Conservation (phyloP, 179 eudicot genomes). For the Spinacia oleracea region DNA sequence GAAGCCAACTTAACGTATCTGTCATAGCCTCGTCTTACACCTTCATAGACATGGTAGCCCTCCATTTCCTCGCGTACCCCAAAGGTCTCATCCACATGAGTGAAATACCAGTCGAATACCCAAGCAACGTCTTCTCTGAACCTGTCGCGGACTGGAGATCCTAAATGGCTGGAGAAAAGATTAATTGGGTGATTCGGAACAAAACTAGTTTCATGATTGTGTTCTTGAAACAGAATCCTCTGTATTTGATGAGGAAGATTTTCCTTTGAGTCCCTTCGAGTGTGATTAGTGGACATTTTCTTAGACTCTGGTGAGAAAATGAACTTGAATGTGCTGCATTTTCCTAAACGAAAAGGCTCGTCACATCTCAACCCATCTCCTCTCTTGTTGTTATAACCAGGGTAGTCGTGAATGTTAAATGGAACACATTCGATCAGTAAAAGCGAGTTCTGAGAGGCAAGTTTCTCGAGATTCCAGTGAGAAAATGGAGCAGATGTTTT, state of each 20-base stretch:
- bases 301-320: slow-evolving; percentile 11
- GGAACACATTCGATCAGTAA: slow-evolving; percentile 28
- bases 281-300: slow-evolving; percentile 2
- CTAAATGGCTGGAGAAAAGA: neutral
- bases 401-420: slow-evolving; percentile 51
- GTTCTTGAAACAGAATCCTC: neutral
- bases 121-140: slow-evolving; percentile 28
- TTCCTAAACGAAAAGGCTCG: slow-evolving; percentile 52
- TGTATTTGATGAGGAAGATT: neutral
- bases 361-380: slow-evolving; percentile 49
- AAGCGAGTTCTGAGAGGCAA: slow-evolving; percentile 42
- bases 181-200: neutral
- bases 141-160: neutral
- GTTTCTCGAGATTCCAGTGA: slow-evolving; percentile 52
- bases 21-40: slow-evolving; percentile 27
- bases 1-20: slow-evolving; percentile 30
- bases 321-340: slow-evolving; percentile 55
- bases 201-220: neutral
- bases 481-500: slow-evolving; percentile 45
- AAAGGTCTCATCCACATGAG: slow-evolving; percentile 27
- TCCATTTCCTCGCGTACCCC: slow-evolving; percentile 30
- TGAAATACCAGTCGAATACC: slow-evolving; percentile 35
- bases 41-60: slow-evolving; percentile 18
- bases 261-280: slow-evolving; percentile 1
- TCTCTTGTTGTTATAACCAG: slow-evolving; percentile 67